Conservation (phyloP, 2,329 filamentous ascomycete genomes). For the Bipolaris victoriae region DNA sequence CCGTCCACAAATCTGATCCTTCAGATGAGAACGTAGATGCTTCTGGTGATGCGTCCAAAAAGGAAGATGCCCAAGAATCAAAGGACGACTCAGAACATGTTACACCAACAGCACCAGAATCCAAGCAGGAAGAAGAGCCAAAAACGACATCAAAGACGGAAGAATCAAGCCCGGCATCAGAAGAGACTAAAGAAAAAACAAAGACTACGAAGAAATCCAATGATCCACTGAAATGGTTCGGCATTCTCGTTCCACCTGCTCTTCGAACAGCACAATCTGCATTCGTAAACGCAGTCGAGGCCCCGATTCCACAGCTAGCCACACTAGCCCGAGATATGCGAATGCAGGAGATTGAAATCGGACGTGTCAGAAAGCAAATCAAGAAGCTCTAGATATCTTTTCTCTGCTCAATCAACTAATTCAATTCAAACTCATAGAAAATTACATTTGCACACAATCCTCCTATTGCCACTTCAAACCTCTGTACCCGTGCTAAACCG, state of each 20-base stretch:
- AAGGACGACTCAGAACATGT: neutral
- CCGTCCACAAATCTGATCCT: neutral
- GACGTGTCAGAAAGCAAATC: constrained; percentile 59
- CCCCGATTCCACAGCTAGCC: constrained; percentile 63
- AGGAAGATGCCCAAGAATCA: no score
- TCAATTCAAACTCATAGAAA: neutral
- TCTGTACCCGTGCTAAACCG: neutral
- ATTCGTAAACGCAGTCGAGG: constrained; percentile 63
- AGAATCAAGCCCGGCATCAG: neutral
- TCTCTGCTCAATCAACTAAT: neutral
- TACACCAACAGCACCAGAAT: neutral
- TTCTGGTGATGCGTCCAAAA: neutral
- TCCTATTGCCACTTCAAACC: neutral
- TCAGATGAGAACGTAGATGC: neutral
- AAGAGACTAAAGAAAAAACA: constrained; percentile 4
- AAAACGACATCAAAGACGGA: neutral
- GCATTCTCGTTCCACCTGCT: constrained; percentile 58
- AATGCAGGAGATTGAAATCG: constrained; percentile 71
- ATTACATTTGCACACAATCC: neutral
- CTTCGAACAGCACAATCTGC: constrained; percentile 64
- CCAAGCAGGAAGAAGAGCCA: neutral
- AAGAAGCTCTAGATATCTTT: constrained; percentile 39
- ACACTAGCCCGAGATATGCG: constrained; percentile 67
- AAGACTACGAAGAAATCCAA: constrained; percentile 8
- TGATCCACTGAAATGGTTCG: constrained; percentile 66